Base-by-base conservation (phyloP, 2,329 filamentous ascomycete species). In the Calonectria pseudoturangicola region DNA sequence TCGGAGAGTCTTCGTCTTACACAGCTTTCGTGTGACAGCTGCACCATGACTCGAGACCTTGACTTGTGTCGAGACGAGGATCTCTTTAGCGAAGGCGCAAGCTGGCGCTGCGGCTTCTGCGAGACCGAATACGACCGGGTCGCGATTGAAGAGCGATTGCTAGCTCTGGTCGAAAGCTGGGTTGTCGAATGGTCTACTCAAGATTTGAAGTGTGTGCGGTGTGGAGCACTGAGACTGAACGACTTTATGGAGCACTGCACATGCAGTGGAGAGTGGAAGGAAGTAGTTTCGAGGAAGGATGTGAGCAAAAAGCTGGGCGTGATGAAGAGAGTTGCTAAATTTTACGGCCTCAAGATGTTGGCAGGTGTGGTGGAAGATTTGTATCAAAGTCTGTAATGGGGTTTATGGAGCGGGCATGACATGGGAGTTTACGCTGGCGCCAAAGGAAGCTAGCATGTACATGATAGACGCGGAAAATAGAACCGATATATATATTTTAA, bases 181-280 rank as follows among this genome's bases (percentile, higher is more conserved):
- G 87, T 95, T 9, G 89, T 95, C 30, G 92, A 93, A 79, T 99
- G 97, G 96, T 89, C 92, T 74, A 94, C 93, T 41, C 96, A 98
- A 85, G 97, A 99, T 83, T 85, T 98, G 71, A 95, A 95, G 84
- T 99, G 97, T 77, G 82, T 80, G 36, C 88, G 89, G 72, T 94
- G 92, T 82, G 91, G 89, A 39, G 95, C 95, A 77, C 84, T 98
- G 47, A 88, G 95, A 81, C 89, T 94, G 48, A 98, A 98, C 82
- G 96, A 98, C 80, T 97, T 98, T 79, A 95, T 97, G 92, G 96
- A 98, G 83, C 96, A 98, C 84, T 99, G 97, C 84, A 93, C 93
- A 13, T 99, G 97, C 87, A 95, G 94, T 73, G 97, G 97, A 4
- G 90, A 90, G 72, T 99, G 97, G 97, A 89, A 88, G 21, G 91